Conservation (phyloP, 768 basidiomycete species). For the Suillus weaverae region DNA sequence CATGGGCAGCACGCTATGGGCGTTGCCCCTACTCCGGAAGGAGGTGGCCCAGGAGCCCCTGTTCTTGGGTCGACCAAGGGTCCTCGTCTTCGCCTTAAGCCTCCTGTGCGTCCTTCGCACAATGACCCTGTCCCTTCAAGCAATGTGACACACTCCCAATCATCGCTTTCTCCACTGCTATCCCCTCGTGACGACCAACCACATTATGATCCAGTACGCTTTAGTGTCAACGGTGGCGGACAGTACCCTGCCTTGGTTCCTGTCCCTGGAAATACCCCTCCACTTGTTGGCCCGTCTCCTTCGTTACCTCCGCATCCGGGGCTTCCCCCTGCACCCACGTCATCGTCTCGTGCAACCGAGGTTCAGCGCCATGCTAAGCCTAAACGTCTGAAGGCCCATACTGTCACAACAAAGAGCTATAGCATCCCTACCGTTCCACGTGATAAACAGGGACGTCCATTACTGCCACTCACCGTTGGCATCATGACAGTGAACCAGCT, state of each 20-base stretch:
- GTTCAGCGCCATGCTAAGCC: conserved; percentile 56
- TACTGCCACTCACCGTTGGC: conserved; percentile 79
- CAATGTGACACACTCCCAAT: conserved; percentile 24
- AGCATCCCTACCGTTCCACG: conserved; percentile 80
- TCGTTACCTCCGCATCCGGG: conserved; percentile 11
- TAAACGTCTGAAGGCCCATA: conserved; percentile 79
- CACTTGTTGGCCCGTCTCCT: conserved; percentile 24
- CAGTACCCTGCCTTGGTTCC: conserved; percentile 19
- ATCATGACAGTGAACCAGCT: conserved; percentile 82
- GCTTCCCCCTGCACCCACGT: conserved; percentile 17
- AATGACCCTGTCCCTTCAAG: conserved; percentile 18
- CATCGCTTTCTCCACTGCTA: conserved; percentile 35
- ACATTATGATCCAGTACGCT: conserved; percentile 23
- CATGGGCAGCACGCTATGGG: conserved; percentile 29
- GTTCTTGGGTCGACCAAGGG: conserved; percentile 49
- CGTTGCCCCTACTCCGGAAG: conserved; percentile 20
- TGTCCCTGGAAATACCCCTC: conserved; percentile 19
- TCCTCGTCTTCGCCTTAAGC: conserved; percentile 49
- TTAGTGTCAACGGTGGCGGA: conserved; percentile 22
- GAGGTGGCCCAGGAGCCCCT: conserved; percentile 20
- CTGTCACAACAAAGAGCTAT: conserved; percentile 73
- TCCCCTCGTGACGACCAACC: conserved; percentile 36
- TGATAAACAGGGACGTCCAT: conserved; percentile 66
- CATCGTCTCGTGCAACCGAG: conserved; percentile 26
- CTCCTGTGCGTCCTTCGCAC: conserved; percentile 35